Base-by-base conservation (phyloP, 768 basidiomycete species). In the Imleria badia region DNA sequence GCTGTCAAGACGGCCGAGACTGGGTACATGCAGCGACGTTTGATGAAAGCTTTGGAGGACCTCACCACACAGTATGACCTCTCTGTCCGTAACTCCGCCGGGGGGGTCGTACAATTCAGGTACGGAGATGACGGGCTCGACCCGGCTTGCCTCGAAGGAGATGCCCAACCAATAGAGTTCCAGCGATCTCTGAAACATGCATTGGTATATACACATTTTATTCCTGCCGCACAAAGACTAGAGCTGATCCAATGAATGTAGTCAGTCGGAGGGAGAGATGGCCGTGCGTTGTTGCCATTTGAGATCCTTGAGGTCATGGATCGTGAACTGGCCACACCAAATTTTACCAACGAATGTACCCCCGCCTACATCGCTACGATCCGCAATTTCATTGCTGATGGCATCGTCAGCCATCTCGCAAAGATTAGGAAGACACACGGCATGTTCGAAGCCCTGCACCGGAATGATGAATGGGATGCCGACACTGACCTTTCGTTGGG, bases 1-100 rank as follows among this genome's bases (percentile, higher is more conserved):
- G 97, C 97, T 23, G 97, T 99, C 73, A 99, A 99, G 75, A 99
- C 97, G 0, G 97, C 97, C 14, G 97, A 99, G 73, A 99, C 97
- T 2, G 97, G 97, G 39, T 99, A 99, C 75, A 99, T 99, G 96
- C 94, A 96, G 66, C 85, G 97, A 46, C 91, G 97, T 52, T 73
- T 99, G 57, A 98, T 99, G 97, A 99, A 99, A 70, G 96, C 96
- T 3, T 73, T 99, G 60, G 97, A 99, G 68, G 97, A 99, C 75
- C 76, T 99, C 35, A 94, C 92, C 3, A 93, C 91, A 0, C 93
- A 96, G 53, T 99, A 99, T 68, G 97, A 99, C 72, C 74, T 94
- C 22, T 94, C 94, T 10, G 96, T 99, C 22, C 83, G 97, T 30
- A 98, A 95, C 71, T 95, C 94, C 3, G 83, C 83, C 0, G 97